phyloP scores from a whole-genome alignment of 1,284 basidiomycete genomes.

The Paramarasmius palmivorus region DNA sequence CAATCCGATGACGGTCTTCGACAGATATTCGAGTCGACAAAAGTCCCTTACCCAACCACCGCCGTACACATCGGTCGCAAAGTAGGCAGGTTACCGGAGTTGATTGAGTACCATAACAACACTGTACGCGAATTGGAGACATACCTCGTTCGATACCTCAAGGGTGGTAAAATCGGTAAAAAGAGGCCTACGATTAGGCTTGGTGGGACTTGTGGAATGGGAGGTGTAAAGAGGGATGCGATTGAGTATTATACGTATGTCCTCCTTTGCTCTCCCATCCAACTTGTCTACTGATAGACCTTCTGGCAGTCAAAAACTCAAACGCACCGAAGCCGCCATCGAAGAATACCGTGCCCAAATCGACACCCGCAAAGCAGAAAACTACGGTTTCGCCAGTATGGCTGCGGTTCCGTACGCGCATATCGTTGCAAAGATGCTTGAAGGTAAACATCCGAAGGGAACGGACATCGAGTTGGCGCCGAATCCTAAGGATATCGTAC shows the following conservation, averaged over 20 bases:
- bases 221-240: conserved; percentile 77
- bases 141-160: conserved; percentile 83
- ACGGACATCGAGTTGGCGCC: conserved; percentile 74
- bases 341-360: conserved; percentile 78
- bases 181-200: conserved; percentile 75
- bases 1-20: conserved; percentile 79
- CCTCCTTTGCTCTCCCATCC: conserved; percentile 5
- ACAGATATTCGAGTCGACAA: conserved; percentile 68
- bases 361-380: conserved; percentile 79
- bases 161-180: conserved; percentile 70
- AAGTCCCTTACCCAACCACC: conserved; percentile 82
- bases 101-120: conserved; percentile 85
- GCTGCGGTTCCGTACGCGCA: conserved; percentile 91
- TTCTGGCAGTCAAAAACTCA: conserved; percentile 60
- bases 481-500: conserved; percentile 83
- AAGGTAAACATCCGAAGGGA: conserved; percentile 71
- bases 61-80: conserved; percentile 80
- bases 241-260: conserved; percentile 83
- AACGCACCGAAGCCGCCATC: conserved; percentile 77
- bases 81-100: conserved; percentile 73
- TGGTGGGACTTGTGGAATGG: conserved; percentile 74
- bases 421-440: conserved; percentile 73
- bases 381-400: conserved; percentile 93
- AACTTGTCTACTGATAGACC: background rate
- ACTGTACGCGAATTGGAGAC: conserved; percentile 84